Evolutionary conservation across 192 early-diverging fungal species (phyloP), one percentile per base, ranked within the genome.

Genomic region (Spizellomyces punctatus): DNA sequence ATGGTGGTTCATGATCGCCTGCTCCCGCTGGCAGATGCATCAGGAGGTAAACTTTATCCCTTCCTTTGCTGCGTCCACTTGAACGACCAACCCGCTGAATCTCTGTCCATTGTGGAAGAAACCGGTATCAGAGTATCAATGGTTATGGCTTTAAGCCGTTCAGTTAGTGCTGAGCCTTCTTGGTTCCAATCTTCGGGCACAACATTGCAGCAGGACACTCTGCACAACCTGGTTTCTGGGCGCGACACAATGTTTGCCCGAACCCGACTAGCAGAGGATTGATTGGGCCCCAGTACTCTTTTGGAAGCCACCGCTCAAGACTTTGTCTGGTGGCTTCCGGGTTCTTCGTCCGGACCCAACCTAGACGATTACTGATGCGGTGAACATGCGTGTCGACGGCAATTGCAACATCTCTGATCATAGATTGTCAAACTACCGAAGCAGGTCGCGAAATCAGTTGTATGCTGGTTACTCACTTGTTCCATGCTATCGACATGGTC

Each of bases 351-450:
- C 85, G 83, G 16, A 91, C 87, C 95, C 95, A 98, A 16, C 93
- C 94, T 16, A 98, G 79, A 6, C 94, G 81, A 65, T 96, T 94
- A 19, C 87, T 58, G 49, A 98, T 97, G 52, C 95, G 86, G 81
- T 96, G 92, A 10, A 98, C 95, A 79, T 98, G 96, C 0, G 92
- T 92, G 76, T 98, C 95, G 12, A 98, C 96, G 4, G 95, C 96
- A 78, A 98, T 98, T 7, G 95, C 96, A 22, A 81, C 46, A 60
- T 92, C 91, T 46, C 82, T 91, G 67, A 16, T 48, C 1, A 22
- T 9, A 1, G 47, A 65, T 14, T 61, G 59, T 61, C 36, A 22
- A 16, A n/a, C 59, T 14, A 54, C 16, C 16, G 52, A 16, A 19
- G 52, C 16, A n/a, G 17, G 52, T 16, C 17, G 52, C 3, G 52